Conservation (phyloP, 768 basidiomycete genomes). For the Daedaleopsis nitida region DNA sequence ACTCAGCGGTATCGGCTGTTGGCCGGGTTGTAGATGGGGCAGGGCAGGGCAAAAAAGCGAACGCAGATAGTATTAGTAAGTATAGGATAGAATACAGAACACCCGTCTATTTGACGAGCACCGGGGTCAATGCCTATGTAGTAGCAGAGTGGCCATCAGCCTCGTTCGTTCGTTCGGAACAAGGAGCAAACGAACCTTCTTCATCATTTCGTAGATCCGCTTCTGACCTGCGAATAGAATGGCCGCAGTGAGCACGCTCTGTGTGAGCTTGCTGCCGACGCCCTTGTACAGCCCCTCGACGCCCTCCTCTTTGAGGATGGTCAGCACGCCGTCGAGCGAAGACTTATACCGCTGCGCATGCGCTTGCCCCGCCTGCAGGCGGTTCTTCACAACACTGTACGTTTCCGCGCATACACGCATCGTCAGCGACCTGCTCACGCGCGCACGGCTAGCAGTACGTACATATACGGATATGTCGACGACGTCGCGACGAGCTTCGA, state of each 20-base stretch:
- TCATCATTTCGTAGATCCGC: conserved; percentile 76
- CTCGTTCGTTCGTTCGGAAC: not conserved
- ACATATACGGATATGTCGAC: conserved; percentile 78
- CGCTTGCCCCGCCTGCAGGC: conserved; percentile 75
- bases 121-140: conserved; percentile 10
- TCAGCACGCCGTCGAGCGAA: conserved; percentile 71
- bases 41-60: too few relatives aligned
- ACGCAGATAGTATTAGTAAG: too few relatives aligned
- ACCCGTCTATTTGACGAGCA: conserved; percentile 4
- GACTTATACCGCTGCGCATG: conserved; percentile 73
- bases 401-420: not conserved
- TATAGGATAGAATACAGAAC: not conserved
- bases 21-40: too few relatives aligned
- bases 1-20: too few relatives aligned
- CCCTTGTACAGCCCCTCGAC: conserved; percentile 86
- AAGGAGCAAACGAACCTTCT: conserved; percentile 37
- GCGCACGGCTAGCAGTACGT: conserved; percentile 23
- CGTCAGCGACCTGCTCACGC: not conserved
- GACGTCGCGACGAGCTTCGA: conserved; percentile 73
- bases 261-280: conserved; percentile 82
- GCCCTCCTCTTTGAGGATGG: conserved; percentile 80
- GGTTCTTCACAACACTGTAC: conserved; percentile 75
- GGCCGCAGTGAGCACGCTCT: conserved; percentile 91
- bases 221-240: conserved; percentile 91
- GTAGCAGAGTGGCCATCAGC: not conserved